Percentiles rank a stretch among this genome's conserved stretches.
These are phyloP conservation scores for Malassezia obtusa DNA, from an alignment of 1,284 basidiomycete species.

Conservation along the genomic window DNA sequence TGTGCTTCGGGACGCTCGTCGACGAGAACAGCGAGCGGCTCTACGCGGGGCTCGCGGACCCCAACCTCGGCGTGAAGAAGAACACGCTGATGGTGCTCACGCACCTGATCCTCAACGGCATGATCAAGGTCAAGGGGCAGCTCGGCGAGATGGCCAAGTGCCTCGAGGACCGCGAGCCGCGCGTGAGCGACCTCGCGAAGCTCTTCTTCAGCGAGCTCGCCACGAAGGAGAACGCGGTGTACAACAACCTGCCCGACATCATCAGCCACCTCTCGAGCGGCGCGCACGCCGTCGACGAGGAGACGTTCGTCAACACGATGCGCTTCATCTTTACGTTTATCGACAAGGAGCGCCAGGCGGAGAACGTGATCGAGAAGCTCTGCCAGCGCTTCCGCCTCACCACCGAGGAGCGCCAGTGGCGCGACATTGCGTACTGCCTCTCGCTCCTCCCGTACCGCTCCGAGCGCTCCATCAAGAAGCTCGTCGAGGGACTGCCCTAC, in stretches of 20 bases:
- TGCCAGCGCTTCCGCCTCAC: conserved; percentile 63
- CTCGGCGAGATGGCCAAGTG: conserved; percentile 99
- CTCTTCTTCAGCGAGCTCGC: conserved; percentile 92
- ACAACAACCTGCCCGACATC: conserved; percentile 77
- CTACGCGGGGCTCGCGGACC: conserved; percentile 83
- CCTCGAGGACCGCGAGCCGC: conserved; percentile 77
- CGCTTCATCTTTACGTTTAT: conserved; percentile 92
- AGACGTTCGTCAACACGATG: conserved; percentile 83
- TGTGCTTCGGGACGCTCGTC: conserved; percentile 89
- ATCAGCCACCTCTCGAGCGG: conserved; percentile 71
- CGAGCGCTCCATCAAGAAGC: conserved; percentile 86
- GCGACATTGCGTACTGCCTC: conserved; percentile 91
- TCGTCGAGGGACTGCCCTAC: conserved; percentile 64
- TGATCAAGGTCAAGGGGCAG: conserved; percentile 99
- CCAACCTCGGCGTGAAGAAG: conserved; percentile 85
- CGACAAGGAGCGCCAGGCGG: conserved; percentile 61
- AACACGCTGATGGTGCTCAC: conserved; percentile 98
- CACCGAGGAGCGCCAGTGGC: conserved; percentile 85
- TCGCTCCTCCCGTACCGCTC: conserved; percentile 92
- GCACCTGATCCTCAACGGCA: conserved; percentile 91
- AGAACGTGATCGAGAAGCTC: conserved; percentile 48
- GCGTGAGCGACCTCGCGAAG: conserved; percentile 86
- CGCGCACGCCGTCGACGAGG: conserved; percentile 84
- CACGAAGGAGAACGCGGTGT: conserved; percentile 95
- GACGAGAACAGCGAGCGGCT: conserved; percentile 94